Conservation (phyloP, 495 filamentous ascomycete genomes). For the Neurospora sp. region DNA sequence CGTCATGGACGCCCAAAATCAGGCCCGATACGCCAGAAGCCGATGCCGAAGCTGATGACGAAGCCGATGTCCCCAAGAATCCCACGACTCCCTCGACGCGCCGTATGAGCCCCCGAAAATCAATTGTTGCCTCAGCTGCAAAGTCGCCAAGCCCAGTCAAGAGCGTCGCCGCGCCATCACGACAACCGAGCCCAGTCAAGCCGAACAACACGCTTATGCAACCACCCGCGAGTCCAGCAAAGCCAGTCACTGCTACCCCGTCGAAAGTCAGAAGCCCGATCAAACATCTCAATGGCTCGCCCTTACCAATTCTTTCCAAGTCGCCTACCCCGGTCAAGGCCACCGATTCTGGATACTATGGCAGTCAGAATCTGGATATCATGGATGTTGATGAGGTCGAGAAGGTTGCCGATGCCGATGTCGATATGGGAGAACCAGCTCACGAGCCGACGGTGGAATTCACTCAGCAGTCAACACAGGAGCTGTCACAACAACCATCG, state of each 20-base stretch:
- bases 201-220: slow-evolving; percentile 6
- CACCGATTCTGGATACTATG: slow-evolving; percentile 76
- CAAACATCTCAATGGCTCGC: slow-evolving; percentile 2
- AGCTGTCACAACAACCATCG: neutral
- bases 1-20: slow-evolving; percentile 28
- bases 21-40: neutral
- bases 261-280: slow-evolving; percentile 8
- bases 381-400: slow-evolving; percentile 22
- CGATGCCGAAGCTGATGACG: neutral
- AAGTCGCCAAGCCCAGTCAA: slow-evolving; percentile 24
- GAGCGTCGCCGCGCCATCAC: neutral
- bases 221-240: slow-evolving; percentile 19
- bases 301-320: slow-evolving; percentile 14
- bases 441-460: neutral
- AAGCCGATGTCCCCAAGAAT: neutral
- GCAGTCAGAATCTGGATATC: slow-evolving; percentile 43
- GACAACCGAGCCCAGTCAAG: neutral
- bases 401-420: slow-evolving; percentile 7
- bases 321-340: neutral
- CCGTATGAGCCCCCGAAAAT: neutral
- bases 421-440: slow-evolving; percentile 10
- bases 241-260: slow-evolving; percentile 7
- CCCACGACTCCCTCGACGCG: neutral
- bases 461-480: neutral
- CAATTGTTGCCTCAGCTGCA: neutral